Evolutionary conservation across 495 filamentous ascomycete species (phyloP), one percentile per base, ranked within the genome.

Genomic region (Xylaria intraflava): DNA sequence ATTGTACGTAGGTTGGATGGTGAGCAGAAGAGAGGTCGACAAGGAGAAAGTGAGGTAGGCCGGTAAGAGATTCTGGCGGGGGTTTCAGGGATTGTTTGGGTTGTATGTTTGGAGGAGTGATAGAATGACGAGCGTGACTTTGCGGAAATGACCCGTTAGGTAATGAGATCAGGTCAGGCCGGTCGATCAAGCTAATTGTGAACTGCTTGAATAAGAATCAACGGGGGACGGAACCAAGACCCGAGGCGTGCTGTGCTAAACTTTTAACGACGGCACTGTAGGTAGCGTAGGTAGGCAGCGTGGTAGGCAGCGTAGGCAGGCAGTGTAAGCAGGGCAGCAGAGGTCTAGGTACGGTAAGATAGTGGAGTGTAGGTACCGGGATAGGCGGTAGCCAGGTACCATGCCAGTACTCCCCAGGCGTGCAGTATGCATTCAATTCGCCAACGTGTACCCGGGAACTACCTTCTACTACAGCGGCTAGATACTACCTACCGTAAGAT

Each of bases 21-120:
- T 54, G 44, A 43, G 51, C 11, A 47, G 52, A 53, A 39, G 52
- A 49, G 44, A 46, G 24, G 23, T 55, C 38, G 45, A 49, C 38
- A 17, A 49, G 52, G 35, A 55, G 46, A 20, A 50, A 36, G 53
- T 44, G 31, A 51, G 39, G 53, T 50, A 51, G 46, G 45, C 51
- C 30, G 62, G 57, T 59, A 62, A 61, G 64, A 61, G 61, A 64
- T 64, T 58, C 56, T 64, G 56, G 61, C 61, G 64, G 64, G 64
- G 61, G 64, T 64, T 55, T 55, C 52, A 55, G 52, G 52, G 52
- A 52, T 55, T 42, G 38, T 35, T 42, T 54, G 12, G 51, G 44
- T 54, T 48, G 51, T 35, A 49, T 42, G 35, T 38, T 38, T 38
- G 52, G 58, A 58, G 56, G 52, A 48, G 57, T 62, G 64, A 62